These are phyloP conservation scores for Ehretia macrophylla DNA, from an alignment of 257 asterid genomes.

Conservation along the genomic window DNA sequence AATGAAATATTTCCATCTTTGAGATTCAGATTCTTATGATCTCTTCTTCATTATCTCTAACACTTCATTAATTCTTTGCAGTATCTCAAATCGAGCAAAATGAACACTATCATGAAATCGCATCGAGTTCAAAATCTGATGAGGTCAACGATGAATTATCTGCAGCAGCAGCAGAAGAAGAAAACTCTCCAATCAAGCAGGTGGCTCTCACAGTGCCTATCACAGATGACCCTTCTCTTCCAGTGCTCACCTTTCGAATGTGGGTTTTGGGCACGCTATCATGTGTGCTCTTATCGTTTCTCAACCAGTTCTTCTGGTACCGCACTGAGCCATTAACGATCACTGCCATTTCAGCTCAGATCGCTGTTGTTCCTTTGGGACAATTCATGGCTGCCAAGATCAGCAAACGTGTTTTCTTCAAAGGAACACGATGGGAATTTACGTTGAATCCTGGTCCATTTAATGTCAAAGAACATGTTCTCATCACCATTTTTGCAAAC, in stretches of 20 bases:
- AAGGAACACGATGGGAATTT: background rate
- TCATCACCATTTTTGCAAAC: conserved; percentile 6
- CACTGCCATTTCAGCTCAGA: background rate
- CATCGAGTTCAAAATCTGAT: background rate
- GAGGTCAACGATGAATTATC: background rate
- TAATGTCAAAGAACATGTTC: conserved; percentile 5
- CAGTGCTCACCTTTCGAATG: conserved; percentile 21
- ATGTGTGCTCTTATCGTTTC: conserved; percentile 22
- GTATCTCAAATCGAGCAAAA: background rate
- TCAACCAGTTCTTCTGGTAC: conserved; percentile 26
- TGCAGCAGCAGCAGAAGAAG: background rate
- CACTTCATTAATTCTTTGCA: background rate
- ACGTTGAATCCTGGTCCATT: conserved; percentile 3
- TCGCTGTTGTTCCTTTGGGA: conserved; percentile 2
- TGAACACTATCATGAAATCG: background rate
- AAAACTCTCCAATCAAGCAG: conserved; percentile 19
- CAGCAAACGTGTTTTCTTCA: background rate
- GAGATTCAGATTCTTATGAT: too few species aligned
- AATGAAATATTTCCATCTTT: background rate
- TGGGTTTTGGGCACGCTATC: conserved; percentile 23
- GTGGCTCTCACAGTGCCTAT: conserved; percentile 20
- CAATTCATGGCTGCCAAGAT: conserved; percentile 5
- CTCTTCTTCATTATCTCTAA: too few species aligned
- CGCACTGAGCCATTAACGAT: conserved; percentile 17
- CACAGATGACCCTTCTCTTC: conserved; percentile 13